Base-by-base conservation (phyloP, 2,329 filamentous ascomycete species). In the Aspergillus neoniger region DNA sequence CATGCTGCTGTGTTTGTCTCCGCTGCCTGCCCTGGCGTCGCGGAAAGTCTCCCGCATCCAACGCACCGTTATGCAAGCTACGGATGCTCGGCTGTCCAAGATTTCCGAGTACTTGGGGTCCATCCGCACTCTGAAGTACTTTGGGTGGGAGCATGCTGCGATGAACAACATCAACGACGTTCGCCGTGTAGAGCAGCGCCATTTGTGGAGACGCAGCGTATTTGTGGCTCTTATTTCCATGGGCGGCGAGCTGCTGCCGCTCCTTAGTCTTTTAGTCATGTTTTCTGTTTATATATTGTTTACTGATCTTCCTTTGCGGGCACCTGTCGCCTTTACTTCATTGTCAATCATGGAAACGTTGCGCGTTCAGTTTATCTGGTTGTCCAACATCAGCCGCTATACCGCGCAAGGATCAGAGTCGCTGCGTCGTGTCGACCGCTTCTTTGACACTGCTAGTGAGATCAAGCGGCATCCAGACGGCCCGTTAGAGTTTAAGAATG, bases 61-160 rank as follows among this genome's bases (percentile, higher is more conserved):
- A 69, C 79, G 78, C 43, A 76, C 79, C n/a, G 82, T 85, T 51
- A 82, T 83, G 63, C 79, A 80, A 57, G 81, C 83, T 21, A 85
- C 86, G 51, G 85, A 87, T 67, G 77, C 79, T 15, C 81, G 85
- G 25, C 83, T 87, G 57, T 85, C 84, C 1, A 78, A 84, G 19
- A 81, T 86, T 17, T 82, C 83, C 1, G 85, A 87, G 66, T 86
- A 86, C 64, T 76, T 87, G 25, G 74, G 79, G 25, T 85, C 84
- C 7, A 86, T 87, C 58, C 80, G 82, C 10, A 83, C 82, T 15
- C 81, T 87, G 72, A 87, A 87, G 67, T 86, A 86, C 65, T 86
- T 87, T 69, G 82, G 82, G 2, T 87, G 85, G 85, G 85, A 87
- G 67, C 77, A 80, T 17, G 78, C 82, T 32, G 80, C 85, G 62